Evolutionary conservation across 805 yeast genomes (phyloP), one percentile per base, ranked within the genome.

Genomic region (Cyberlindnera petersonii): DNA sequence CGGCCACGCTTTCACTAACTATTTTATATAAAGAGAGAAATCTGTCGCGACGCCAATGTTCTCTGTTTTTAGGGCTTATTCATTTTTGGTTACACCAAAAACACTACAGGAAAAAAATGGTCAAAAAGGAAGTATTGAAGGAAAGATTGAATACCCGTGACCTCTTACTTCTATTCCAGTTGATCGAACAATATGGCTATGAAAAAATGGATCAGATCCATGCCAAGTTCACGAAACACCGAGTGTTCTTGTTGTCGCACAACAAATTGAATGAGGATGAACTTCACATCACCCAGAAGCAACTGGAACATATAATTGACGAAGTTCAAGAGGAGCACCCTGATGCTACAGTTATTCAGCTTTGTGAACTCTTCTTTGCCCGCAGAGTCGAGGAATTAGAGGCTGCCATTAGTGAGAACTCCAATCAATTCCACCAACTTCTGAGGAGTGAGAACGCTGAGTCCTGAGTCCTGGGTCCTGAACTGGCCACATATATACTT

Each of bases 231-330:
- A 31, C 38, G 13, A 37, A 18, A 11, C 58, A 53, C 23, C 50
- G 52, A 10, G 58, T 43, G 4, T 52, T 47, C 28, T 24, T 32
- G 16, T 46, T 55, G 8, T 50, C 59, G 3, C 57, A 53, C 40
- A 55, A 55, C 41, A 43, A 38, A 30, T 40, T 51, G 29, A 20
- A 43, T 27, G 35, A 26, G 0, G 39, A 39, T 6, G 37, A 32
- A 17, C 26, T 49, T 4, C 42, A 38, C 21, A 14, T 52, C 9
- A 24, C 50, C 0, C 33, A 10, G 14, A 27, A 37, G 13, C 39
- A 40, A 27, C 28, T 48, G 16, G 19, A 16, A 11, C 11, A 21
- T 10, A 30, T 48, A 10, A 24, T 46, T 9, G 32, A 35, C 4
- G 37, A 18, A 7, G 23, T 52, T 20, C 6, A 16, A 1, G 26